Evolutionary conservation across 345 rosid species (phyloP).

Genomic region (Salix viminalis): DNA sequence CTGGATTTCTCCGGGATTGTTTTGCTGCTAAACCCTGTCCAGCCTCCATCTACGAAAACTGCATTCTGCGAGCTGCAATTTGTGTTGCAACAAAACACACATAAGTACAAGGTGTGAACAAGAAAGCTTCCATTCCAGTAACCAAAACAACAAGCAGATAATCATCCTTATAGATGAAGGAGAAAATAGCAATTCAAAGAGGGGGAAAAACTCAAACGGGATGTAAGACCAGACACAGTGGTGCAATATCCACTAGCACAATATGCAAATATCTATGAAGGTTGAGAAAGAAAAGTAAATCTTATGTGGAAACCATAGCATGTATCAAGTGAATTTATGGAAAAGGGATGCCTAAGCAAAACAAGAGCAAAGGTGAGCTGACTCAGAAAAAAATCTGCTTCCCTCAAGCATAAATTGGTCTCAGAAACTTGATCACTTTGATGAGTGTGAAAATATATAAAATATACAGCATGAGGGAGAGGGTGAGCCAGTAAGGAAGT

Average conservation of each 20-base stretch:
- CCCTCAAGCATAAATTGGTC: neutral
- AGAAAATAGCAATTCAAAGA: neutral
- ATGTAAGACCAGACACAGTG: neutral
- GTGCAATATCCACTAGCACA: neutral
- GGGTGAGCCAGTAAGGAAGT: neutral
- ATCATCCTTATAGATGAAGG: neutral
- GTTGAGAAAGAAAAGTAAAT: neutral
- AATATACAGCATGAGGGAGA: neutral
- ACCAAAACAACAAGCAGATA: conserved; percentile 12
- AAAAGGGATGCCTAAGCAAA: neutral
- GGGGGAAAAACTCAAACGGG: neutral
- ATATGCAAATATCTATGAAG: neutral
- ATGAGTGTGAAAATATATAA: neutral
- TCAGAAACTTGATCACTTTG: neutral
- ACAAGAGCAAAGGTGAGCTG: neutral
- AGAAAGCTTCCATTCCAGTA: neutral
- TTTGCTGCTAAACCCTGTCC: conserved; percentile 45
- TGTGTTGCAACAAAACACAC: conserved; percentile 7
- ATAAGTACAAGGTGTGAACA: neutral
- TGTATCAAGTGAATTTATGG: neutral
- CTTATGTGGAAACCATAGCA: neutral
- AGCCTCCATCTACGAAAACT: conserved; percentile 42
- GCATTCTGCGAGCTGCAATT: conserved; percentile 59
- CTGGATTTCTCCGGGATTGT: conserved; percentile 33
- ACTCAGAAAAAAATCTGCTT: neutral